Evolutionary conservation across 352 stramenopile species (phyloP), one percentile per base, ranked within the genome.

Genomic region (Phytophthora palmivora): DNA sequence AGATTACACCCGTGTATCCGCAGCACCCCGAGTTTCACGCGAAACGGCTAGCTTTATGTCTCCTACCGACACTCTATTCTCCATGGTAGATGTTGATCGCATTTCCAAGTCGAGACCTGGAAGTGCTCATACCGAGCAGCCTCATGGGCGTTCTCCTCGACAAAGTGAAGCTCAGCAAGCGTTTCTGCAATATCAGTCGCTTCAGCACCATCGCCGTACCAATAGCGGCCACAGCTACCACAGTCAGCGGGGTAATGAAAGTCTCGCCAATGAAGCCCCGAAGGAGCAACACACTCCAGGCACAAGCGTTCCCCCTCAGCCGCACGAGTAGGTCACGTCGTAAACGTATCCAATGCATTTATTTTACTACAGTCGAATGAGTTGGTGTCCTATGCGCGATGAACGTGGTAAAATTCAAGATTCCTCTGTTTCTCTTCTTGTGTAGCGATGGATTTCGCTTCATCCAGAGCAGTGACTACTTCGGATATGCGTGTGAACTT

Each of bases 391-490:
- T 56, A 24, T 4, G 5, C 18, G 5, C 38, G 38, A 21, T 81
- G 72, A 2, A 85, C 68, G 58, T 91, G 80, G 61, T 72, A 85
- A 63, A 91, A 89, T 60, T 91, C 82, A 42, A 91, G 77, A 55
- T 89, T 91, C 15, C 80, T 67, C 21, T 83, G 74, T 38, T 78
- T 72, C 43, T 91, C 82, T 48, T 91, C 82, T 18, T 64, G 24
- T 11, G 73, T 66, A 0, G 62, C 82, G 9, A 67, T 24, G 0
- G 49, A 18, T 46, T 74, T 76, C 10, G 67, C 55, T 0, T 21
- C 15, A 2, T 66, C 38, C 3, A 89, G 64, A 18, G 49, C 55
- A 38, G 11, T 24, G 16, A 79, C 26, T 1, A 89, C 48, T 12
- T 63, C 36, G 18, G 74, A 54, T 6, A 83, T 55, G 2, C 61